Evolutionary conservation across 148 eudicot species (phyloP).

Genomic region (Rhododendron griersonianum): DNA sequence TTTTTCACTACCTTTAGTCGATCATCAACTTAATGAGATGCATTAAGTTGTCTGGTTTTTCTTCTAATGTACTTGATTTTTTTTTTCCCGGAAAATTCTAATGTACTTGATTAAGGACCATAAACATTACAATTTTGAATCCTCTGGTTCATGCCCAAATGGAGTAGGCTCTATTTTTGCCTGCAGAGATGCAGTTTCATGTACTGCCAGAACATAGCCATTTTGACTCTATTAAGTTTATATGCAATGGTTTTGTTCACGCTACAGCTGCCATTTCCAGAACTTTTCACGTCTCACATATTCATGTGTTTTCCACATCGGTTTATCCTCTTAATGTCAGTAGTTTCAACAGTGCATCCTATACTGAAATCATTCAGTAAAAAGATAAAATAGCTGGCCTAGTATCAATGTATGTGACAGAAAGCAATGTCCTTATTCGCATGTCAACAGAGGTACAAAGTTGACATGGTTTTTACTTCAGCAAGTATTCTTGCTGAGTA

Average conservation of each 20-base stretch:
- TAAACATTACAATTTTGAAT: neutral
- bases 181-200: neutral
- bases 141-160: neutral
- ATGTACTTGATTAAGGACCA: neutral
- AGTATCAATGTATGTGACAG: neutral
- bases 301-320: neutral
- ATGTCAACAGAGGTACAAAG: neutral
- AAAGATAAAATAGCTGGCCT: neutral
- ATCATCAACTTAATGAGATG: neutral
- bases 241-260: neutral
- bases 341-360: conserved; percentile 17
- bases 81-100: neutral
- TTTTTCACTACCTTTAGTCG: neutral
- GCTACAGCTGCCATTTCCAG: neutral
- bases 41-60: neutral
- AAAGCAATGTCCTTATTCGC: neutral
- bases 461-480: neutral
- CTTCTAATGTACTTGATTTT: neutral
- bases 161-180: neutral
- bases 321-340: neutral
- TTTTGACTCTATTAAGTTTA: neutral
- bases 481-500: neutral
- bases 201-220: neutral
- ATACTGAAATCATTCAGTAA: neutral
- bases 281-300: neutral